These are phyloP conservation scores for Paragyromitra xinjiangensis DNA, from an alignment of 495 filamentous ascomycete genomes.

Conservation along the genomic window DNA sequence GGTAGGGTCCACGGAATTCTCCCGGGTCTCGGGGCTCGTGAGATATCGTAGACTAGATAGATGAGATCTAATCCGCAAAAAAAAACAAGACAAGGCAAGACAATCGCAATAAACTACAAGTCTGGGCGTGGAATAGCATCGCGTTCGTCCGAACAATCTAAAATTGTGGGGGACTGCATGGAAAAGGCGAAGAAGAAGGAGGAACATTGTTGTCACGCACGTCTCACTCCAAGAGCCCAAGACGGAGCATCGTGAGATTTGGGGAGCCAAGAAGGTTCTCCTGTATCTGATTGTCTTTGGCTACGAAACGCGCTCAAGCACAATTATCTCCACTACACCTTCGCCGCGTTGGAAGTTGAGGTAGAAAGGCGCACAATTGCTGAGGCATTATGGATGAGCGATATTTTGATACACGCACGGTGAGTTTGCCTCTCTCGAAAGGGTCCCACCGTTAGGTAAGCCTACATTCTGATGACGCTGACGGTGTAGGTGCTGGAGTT, in stretches of 20 bases:
- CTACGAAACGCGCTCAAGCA: conserved; percentile 39
- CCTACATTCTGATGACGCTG: conserved; percentile 26
- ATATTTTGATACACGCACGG: conserved; percentile 49
- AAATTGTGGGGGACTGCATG: conserved; percentile 47
- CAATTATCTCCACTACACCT: background rate
- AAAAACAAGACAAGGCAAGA: conserved; percentile 14
- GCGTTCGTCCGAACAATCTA: conserved; percentile 35
- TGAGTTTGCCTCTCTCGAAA: conserved; percentile 21
- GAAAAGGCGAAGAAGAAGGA: conserved; percentile 30
- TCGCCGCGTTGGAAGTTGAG: background rate
- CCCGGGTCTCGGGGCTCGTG: conserved; percentile 28
- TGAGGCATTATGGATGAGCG: conserved; percentile 51
- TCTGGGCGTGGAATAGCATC: conserved; percentile 14
- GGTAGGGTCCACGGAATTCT: conserved; percentile 29
- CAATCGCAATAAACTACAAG: conserved; percentile 15
- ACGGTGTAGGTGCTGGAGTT: conserved; percentile 12
- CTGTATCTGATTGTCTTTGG: conserved; percentile 22
- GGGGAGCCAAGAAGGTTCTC: conserved; percentile 11
- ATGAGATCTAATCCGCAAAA: conserved; percentile 41
- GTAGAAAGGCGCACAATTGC: conserved; percentile 8
- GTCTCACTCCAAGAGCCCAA: conserved; percentile 36
- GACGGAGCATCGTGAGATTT: conserved; percentile 29
- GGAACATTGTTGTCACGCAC: conserved; percentile 8
- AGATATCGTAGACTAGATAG: conserved; percentile 21
- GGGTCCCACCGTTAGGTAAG: conserved; percentile 14